Conservation (phyloP, 768 basidiomycete genomes). For the Pulveroboletus ravenelii region DNA sequence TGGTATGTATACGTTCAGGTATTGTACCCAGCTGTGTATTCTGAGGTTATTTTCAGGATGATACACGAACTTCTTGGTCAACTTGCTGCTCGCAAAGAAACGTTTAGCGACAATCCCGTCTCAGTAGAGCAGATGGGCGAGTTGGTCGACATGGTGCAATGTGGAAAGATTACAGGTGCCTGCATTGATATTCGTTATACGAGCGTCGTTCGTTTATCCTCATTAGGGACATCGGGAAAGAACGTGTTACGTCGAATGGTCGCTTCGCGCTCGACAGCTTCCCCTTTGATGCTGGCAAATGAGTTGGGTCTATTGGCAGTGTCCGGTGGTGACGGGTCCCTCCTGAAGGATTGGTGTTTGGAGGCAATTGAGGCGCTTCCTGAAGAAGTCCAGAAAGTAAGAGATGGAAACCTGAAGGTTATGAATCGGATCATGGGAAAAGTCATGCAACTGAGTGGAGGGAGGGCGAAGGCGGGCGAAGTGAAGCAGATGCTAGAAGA, state of each 20-base stretch:
- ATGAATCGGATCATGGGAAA: constrained; percentile 49
- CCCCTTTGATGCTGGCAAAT: constrained; percentile 42
- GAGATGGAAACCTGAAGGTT: constrained; percentile 64
- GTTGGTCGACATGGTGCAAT: constrained; percentile 71
- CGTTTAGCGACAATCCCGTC: constrained; percentile 57
- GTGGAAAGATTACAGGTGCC: constrained; percentile 63
- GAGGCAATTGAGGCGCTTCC: constrained; percentile 65
- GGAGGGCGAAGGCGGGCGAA: constrained; percentile 69
- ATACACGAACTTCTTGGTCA: constrained; percentile 83
- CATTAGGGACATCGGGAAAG: constrained; percentile 73
- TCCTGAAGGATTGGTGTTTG: constrained; percentile 52
- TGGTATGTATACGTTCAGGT: constrained; percentile 50
- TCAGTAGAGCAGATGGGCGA: constrained; percentile 63
- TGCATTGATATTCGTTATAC: neutral
- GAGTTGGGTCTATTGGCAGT: constrained; percentile 46
- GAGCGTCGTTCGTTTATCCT: neutral
- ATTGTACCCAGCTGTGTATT: neutral
- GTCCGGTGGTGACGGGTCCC: constrained; percentile 27
- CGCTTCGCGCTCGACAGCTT: constrained; percentile 34
- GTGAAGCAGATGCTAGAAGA: constrained; percentile 49
- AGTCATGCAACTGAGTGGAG: constrained; percentile 78
- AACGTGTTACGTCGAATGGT: constrained; percentile 70
- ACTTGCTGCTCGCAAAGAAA: constrained; percentile 53
- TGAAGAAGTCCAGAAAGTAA: constrained; percentile 58
- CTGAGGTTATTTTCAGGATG: constrained; percentile 53